A percentile compares a stretch with the other conserved stretches of the same genome.
phyloP scores from a whole-genome alignment of 2,329 filamentous ascomycete species.

The Talaromyces funiculosus region DNA sequence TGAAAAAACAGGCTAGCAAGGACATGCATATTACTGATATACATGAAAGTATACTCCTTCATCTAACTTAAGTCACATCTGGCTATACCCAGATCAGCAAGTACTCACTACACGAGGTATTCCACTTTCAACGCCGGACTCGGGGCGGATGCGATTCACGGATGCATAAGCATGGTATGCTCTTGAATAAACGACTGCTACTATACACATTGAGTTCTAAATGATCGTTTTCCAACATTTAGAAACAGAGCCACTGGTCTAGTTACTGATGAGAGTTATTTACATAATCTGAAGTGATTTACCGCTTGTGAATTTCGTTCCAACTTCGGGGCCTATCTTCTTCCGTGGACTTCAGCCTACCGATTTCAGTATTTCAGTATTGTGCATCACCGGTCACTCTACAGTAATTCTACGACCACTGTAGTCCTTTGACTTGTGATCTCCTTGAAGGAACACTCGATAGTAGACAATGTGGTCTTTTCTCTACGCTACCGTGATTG shows the following conservation, averaged over 20 bases:
- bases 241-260: background rate
- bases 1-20: background rate
- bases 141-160: background rate
- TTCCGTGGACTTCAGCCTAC: background rate
- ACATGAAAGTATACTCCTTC: background rate
- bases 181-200: background rate
- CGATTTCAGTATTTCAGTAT: background rate
- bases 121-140: background rate
- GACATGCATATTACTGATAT: background rate
- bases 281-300: background rate
- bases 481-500: background rate
- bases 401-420: background rate
- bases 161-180: background rate
- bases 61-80: too few relatives aligned
- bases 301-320: background rate
- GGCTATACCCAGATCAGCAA: too few relatives aligned
- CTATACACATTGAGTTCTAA: background rate
- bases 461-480: background rate
- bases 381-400: background rate
- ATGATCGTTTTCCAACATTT: background rate
- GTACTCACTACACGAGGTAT: background rate
- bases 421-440: background rate
- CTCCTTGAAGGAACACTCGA: background rate
- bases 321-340: background rate
- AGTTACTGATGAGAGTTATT: background rate